These are phyloP conservation scores for Paecilomyces sp. DNA, from an alignment of 2,329 filamentous ascomycete genomes.

Conservation along the genomic window DNA sequence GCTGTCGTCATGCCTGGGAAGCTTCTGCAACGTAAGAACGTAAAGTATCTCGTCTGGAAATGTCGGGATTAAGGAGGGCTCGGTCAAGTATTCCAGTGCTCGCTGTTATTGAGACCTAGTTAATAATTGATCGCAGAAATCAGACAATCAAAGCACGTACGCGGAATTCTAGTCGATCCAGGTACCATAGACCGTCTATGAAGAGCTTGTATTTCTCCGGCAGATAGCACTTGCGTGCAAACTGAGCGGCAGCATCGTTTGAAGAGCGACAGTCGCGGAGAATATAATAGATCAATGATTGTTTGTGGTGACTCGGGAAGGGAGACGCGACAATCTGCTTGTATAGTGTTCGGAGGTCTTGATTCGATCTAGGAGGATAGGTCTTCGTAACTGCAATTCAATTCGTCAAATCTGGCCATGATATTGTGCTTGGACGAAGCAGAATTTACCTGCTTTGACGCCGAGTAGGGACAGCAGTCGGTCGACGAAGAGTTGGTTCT, in stretches of 20 bases:
- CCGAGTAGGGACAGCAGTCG: conserved; percentile 64
- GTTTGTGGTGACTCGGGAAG: conserved; percentile 67
- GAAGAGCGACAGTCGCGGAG: conserved; percentile 63
- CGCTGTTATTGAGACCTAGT: conserved; percentile 31
- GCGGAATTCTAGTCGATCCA: conserved; percentile 65
- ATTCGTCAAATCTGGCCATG: not conserved
- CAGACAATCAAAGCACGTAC: conserved; percentile 30
- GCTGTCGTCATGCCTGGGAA: conserved; percentile 52
- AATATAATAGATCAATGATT: conserved; percentile 77
- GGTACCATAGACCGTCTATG: conserved; percentile 73
- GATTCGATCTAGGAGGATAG: conserved; percentile 68
- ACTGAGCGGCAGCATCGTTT: conserved; percentile 47
- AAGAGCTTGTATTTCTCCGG: conserved; percentile 72
- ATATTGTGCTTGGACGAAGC: not conserved
- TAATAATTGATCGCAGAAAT: conserved; percentile 4
- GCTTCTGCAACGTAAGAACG: conserved; percentile 54
- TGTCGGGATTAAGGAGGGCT: conserved; percentile 71
- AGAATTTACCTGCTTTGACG: conserved; percentile 56
- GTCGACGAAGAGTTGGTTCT: conserved; percentile 71
- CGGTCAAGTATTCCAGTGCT: conserved; percentile 68
- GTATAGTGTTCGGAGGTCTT: conserved; percentile 62
- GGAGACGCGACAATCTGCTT: conserved; percentile 58
- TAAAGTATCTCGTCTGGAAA: conserved; percentile 78
- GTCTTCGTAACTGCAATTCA: conserved; percentile 46
- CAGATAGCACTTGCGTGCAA: conserved; percentile 58